These are phyloP conservation scores for Aureococcus anophagefferens DNA, from an alignment of 108 stramenopile species.

Conservation along the genomic window DNA sequence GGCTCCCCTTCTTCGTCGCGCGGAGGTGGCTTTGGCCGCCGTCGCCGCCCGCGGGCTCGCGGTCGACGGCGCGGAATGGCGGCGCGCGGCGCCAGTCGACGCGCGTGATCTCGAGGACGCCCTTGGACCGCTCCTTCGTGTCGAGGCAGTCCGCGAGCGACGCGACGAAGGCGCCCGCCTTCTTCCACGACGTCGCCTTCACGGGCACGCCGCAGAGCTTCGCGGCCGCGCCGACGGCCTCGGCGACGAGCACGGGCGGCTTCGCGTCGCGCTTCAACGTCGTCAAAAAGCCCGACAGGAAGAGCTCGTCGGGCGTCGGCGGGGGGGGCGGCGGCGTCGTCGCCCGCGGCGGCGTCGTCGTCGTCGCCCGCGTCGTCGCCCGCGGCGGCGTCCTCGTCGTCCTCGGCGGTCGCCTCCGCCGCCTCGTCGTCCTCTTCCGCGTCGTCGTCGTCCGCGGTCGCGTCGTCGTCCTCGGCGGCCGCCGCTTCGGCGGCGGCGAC, in stretches of 20 bases:
- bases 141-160: neutral
- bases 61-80: neutral
- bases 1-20: neutral
- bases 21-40: too few relatives aligned
- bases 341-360: too few relatives aligned
- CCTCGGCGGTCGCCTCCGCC: too few relatives aligned
- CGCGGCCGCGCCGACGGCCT: neutral
- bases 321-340: too few relatives aligned
- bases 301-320: too few relatives aligned
- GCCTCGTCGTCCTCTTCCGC: too few relatives aligned
- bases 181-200: neutral
- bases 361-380: too few relatives aligned
- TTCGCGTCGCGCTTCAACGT: neutral
- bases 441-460: too few relatives aligned
- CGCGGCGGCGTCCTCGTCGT: too few relatives aligned
- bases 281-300: neutral
- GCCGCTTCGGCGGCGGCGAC: too few relatives aligned
- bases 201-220: neutral
- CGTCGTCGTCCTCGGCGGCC: too few relatives aligned
- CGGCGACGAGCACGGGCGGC: neutral
- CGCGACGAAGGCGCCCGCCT: neutral
- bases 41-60: neutral
- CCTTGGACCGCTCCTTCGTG: neutral
- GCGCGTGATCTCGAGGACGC: neutral
- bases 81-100: neutral